Conservation (phyloP, 176 grass and related monocot species). For the Guadua angustifolia region DNA sequence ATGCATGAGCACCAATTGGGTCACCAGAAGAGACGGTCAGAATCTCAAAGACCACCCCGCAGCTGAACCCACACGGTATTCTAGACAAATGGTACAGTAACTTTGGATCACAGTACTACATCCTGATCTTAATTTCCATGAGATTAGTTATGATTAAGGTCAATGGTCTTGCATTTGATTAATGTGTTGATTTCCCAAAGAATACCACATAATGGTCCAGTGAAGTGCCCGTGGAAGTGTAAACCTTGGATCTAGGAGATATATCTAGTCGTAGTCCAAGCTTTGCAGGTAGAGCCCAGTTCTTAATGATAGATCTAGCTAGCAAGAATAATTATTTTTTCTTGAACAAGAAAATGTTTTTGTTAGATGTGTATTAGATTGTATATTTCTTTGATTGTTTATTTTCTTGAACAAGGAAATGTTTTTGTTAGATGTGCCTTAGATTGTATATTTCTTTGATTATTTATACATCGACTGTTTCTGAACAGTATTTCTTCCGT, state of each 20-base stretch:
- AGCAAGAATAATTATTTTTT: slow-evolving; percentile 26
- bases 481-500: not conserved
- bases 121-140: slow-evolving; percentile 23
- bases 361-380: slow-evolving; percentile 19
- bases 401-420: slow-evolving; percentile 4
- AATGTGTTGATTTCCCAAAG: slow-evolving; percentile 35
- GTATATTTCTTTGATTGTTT: not conserved
- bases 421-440: not conserved
- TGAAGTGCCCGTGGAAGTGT: slow-evolving; percentile 18
- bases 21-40: slow-evolving; percentile 32
- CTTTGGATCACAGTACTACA: slow-evolving; percentile 47
- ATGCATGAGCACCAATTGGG: slow-evolving; percentile 31
- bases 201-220: slow-evolving; percentile 37
- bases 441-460: slow-evolving; percentile 9
- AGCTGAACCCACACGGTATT: slow-evolving; percentile 37
- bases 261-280: slow-evolving; percentile 50
- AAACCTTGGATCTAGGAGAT: slow-evolving; percentile 61
- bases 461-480: not conserved
- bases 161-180: slow-evolving; percentile 54
- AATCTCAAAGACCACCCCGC: slow-evolving; percentile 43
- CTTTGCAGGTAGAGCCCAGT: slow-evolving; percentile 38
- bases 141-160: slow-evolving; percentile 55
- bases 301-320: slow-evolving; percentile 43
- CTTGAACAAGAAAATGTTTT: not conserved
- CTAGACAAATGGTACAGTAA: slow-evolving; percentile 32